Evolutionary conservation across 1,139 yeast genomes (phyloP), one percentile per base, ranked within the genome.

Genomic region (Casaregolazyma lundiana): DNA sequence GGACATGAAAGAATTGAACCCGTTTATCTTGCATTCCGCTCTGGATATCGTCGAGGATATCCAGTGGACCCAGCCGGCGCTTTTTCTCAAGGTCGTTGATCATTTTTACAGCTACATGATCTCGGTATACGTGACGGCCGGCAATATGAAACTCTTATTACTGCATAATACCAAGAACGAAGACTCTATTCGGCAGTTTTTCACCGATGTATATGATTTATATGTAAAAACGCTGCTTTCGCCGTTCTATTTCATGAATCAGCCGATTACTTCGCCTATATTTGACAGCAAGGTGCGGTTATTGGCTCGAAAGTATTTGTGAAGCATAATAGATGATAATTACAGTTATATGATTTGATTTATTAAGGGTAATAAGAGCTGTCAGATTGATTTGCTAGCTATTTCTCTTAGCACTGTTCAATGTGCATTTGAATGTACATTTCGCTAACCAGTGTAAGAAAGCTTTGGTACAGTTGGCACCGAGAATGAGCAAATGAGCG

Each of bases 11-110:
- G 97, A 90, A 62, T 69, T 90, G 43, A 80, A 84, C 57, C 97
- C 97, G 17, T 90, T 89, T 61, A 81, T 94, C 30, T 76, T 92
- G 35, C 95, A 92, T 62, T 78, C 96, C 0, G 80, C 97, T 2
- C 69, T 94, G 35, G 99, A 92, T 62, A 72, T 92, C 17, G 81
- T 94, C 1, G 97, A 92, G 56, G 96, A 89, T 56, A 69, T 80
- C 2, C 97, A 89, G 59, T 90, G 96, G 95, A 76, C 79, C 42
- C 71, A 79, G 11, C 78, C 74, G 53, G 73, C 76, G 38, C 72
- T 83, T 62, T 77, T 86, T 59, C 68, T 89, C 52, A 92, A 92
- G 41, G 78, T 79, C 43, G 78, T 92, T 15, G 98, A 92, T 67
- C 81, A 84, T 41, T 92, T 89, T 64, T 87, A 90, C 63, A 94